Base-by-base conservation (phyloP, 768 basidiomycete species). In the Gloeopeniophorella convolvens region DNA sequence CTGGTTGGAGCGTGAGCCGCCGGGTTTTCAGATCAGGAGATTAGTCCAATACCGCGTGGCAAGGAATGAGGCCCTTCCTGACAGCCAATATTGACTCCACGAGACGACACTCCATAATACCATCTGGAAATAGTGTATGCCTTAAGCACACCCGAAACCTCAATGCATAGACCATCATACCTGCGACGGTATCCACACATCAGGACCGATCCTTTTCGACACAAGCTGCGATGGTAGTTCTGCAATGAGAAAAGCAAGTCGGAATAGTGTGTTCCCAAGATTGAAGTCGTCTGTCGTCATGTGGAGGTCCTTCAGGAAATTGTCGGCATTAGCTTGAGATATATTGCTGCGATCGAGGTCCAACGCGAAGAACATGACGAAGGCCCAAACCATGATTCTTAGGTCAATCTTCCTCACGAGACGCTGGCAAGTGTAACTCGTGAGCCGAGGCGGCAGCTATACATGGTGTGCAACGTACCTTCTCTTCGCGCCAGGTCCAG, bases 401-500 rank as follows among this genome's bases (percentile, higher is more conserved):
- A 68, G 59, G 65, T 85, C 83, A 7, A 82, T 73, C 59, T 77
- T 82, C 42, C 82, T 74, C 28, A 82, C 65, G n/a, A 81, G 31
- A 43, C 60, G 60, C 79, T 79, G 46, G 3, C 45, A 18, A 40
- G 10, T n/a, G 54, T 9, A 34, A n/a, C 18, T 7, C 41, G 34
- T 33, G 20, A 44, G 39, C 12, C 42, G 15, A 31, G 20, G 5
- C 23, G 6, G 21, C 16, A 20, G 9, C 32, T 7, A 9, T 21
- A 53, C 15, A n/a, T 27, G 5, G 12, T 5, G 20, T 30, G n/a
- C 1, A 16, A 35, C 70, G 45, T 48, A 77, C 76, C 63, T 69
- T 70, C 65, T 86, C 83, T 63, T 86, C 82, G 33, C 79, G 61
- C 76, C 77, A 83, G 8, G 83, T 84, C 83, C 84, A 86, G 7